Percentiles rank a stretch among this genome's conserved stretches.
phyloP scores from a whole-genome alignment of 163 green algal genomes.

The Scenedesmus sp. region DNA sequence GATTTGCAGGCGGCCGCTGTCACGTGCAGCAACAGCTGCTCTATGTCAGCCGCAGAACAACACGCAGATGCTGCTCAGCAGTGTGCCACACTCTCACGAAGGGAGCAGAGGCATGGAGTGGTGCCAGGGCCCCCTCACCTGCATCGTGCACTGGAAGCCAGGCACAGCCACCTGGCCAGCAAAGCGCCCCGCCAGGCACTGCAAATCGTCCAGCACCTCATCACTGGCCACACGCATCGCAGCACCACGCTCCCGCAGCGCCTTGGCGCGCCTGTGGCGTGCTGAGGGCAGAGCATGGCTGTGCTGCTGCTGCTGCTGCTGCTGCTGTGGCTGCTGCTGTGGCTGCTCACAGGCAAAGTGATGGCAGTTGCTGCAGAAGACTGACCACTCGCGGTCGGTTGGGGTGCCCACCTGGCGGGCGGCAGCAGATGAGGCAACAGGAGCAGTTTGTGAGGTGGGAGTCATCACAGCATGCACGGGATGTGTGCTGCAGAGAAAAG shows the following conservation, averaged over 20 bases:
- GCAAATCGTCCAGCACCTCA: neutral
- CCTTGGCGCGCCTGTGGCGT: slow-evolving; percentile 6
- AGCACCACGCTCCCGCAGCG: neutral
- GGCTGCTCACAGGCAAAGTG: neutral
- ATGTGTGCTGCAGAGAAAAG: neutral
- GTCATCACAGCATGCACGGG: neutral
- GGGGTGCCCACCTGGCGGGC: neutral
- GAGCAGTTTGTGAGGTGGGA: neutral
- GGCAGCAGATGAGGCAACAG: neutral
- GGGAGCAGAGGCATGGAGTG: too few relatives aligned
- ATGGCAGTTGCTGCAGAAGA: slow-evolving; percentile 39
- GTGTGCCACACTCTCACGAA: too few relatives aligned
- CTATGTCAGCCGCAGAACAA: too few relatives aligned
- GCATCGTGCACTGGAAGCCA: slow-evolving; percentile 8
- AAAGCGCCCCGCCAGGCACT: slow-evolving; percentile 5
- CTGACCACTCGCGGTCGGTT: neutral
- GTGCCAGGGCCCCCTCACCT: neutral
- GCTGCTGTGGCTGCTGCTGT: neutral
- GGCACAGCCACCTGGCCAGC: neutral
- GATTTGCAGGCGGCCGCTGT: too few relatives aligned
- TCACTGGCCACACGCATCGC: slow-evolving; percentile 5
- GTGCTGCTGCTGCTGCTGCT: slow-evolving; percentile 13
- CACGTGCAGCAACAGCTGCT: too few relatives aligned
- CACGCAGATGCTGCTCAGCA: too few relatives aligned
- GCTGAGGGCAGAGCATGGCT: neutral